phyloP scores from a whole-genome alignment of 2,329 filamentous ascomycete genomes.

The Chalaropsis thielavioides region DNA sequence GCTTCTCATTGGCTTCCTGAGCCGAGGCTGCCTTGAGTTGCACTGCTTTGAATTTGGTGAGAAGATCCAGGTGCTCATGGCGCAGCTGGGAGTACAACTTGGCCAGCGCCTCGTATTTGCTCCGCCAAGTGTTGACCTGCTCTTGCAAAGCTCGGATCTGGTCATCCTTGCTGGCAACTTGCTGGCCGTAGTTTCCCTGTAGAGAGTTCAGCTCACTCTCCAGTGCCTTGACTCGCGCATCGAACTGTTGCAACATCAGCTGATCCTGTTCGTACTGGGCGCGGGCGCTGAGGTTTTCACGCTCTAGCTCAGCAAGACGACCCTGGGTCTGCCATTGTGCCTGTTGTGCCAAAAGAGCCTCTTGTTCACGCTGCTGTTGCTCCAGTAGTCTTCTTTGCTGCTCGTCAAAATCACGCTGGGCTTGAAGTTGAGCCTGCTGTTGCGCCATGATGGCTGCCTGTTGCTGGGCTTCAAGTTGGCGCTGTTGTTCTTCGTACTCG shows the following conservation, averaged over 20 bases:
- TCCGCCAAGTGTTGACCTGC: slow-evolving; percentile 93
- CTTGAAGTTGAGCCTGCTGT: slow-evolving; percentile 67
- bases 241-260: slow-evolving; percentile 91
- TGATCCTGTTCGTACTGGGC: slow-evolving; percentile 97
- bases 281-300: slow-evolving; percentile 83
- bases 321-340: slow-evolving; percentile 89
- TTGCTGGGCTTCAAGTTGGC: slow-evolving; percentile 73
- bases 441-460: slow-evolving; percentile 68
- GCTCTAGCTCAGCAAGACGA: slow-evolving; percentile 85
- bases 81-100: slow-evolving; percentile 95
- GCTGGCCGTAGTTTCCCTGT: slow-evolving; percentile 69
- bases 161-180: slow-evolving; percentile 80
- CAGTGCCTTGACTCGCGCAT: slow-evolving; percentile 81
- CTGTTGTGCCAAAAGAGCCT: slow-evolving; percentile 77
- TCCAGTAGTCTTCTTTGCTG: slow-evolving; percentile 79
- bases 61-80: slow-evolving; percentile 82
- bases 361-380: slow-evolving; percentile 80
- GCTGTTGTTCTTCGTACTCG: slow-evolving; percentile 90
- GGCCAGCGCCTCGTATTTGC: slow-evolving; percentile 90
- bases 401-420: slow-evolving; percentile 90
- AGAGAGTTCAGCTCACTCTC: slow-evolving; percentile 77
- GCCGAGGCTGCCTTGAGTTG: slow-evolving; percentile 94
- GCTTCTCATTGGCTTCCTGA: slow-evolving; percentile 86
- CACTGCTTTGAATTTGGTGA: slow-evolving; percentile 91
- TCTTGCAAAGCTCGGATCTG: slow-evolving; percentile 87